Evolutionary conservation across 2,329 filamentous ascomycete genomes (phyloP).

Genomic region (Huntiella savannae): DNA sequence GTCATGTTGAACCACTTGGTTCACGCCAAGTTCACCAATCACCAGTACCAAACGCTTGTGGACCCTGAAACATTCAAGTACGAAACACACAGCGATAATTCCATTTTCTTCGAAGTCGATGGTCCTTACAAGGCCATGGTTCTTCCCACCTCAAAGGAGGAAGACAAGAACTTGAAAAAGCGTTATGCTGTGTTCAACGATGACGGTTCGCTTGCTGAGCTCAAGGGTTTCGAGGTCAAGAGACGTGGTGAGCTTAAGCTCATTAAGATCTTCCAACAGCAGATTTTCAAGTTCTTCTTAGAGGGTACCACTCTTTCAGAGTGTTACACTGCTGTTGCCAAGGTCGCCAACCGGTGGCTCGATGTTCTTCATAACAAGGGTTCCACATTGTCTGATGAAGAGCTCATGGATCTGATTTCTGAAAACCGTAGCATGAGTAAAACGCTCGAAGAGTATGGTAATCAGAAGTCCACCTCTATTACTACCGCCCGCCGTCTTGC

Average conservation of each 20-base stretch:
- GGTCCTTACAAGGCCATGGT: slow-evolving; percentile 97
- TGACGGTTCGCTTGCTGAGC: slow-evolving; percentile 79
- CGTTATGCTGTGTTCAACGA: slow-evolving; percentile 98
- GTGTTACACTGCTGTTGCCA: slow-evolving; percentile 80
- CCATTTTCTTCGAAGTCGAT: slow-evolving; percentile 98
- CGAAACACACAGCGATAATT: slow-evolving; percentile 94
- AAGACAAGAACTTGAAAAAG: slow-evolving; percentile 99
- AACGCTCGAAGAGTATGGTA: slow-evolving; percentile 86
- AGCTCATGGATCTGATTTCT: slow-evolving; percentile 97
- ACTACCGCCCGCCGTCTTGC: slow-evolving; percentile 88
- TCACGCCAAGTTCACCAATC: slow-evolving; percentile 84
- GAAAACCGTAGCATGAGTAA: slow-evolving; percentile 98
- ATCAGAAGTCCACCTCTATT: slow-evolving; percentile 96
- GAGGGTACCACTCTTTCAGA: slow-evolving; percentile 75
- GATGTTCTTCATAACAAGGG: slow-evolving; percentile 86
- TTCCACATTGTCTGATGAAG: slow-evolving; percentile 78
- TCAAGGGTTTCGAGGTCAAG: slow-evolving; percentile 97
- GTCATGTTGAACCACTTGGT: slow-evolving; percentile 98
- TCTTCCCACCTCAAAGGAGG: slow-evolving; percentile 89
- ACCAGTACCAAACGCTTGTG: slow-evolving; percentile 83
- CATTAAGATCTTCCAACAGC: slow-evolving; percentile 98
- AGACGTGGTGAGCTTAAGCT: slow-evolving; percentile 93
- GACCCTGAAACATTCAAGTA: slow-evolving; percentile 72
- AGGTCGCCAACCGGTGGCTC: slow-evolving; percentile 88
- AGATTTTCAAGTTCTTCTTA: slow-evolving; percentile 98